Percentiles rank a stretch among this genome's conserved stretches.
Evolutionary conservation across 176 grass and related monocot genomes (phyloP).

Genomic region (Cenchrus fungigraminus): DNA sequence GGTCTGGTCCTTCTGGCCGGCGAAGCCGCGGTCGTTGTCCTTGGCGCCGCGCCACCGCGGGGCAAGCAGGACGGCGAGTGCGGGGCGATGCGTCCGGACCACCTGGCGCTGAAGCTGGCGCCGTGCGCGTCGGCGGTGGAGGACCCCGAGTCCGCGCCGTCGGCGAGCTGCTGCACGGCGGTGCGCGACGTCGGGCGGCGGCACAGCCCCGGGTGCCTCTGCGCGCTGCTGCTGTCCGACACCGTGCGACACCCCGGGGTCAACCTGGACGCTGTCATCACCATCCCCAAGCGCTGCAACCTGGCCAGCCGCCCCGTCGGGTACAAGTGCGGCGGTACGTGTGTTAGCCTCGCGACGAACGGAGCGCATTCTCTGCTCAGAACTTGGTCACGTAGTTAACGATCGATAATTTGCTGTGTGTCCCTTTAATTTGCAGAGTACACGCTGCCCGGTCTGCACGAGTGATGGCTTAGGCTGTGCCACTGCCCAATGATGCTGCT

Average conservation of each 20-base stretch:
- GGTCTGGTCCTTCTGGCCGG: not conserved
- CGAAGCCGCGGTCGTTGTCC: not conserved
- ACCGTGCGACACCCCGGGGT: conserved; percentile 49
- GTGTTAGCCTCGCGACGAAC: no score
- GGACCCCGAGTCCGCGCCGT: conserved; percentile 24
- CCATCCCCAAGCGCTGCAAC: conserved; percentile 72
- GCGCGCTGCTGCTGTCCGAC: conserved; percentile 64
- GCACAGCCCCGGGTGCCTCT: conserved; percentile 56
- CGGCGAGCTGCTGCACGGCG: conserved; percentile 53
- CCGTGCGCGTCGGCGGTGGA: conserved; percentile 53
- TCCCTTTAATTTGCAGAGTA: conserved; percentile 29
- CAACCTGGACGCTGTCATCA: conserved; percentile 54
- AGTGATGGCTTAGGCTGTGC: not conserved
- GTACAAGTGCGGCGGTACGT: conserved; percentile 68
- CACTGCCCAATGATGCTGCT: not conserved
- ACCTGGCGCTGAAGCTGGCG: conserved; percentile 50
- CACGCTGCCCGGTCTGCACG: conserved; percentile 36
- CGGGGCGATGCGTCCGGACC: conserved; percentile 38
- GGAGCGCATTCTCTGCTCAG: not conserved
- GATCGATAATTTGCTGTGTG: not conserved
- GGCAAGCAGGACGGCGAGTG: conserved; percentile 35
- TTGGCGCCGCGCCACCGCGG: not conserved
- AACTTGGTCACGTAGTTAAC: not conserved
- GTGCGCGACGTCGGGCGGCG: conserved; percentile 47
- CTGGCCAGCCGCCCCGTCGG: conserved; percentile 49